Evolutionary conservation across 176 grass and related monocot genomes (phyloP), one percentile per base, ranked within the genome.

Genomic region (Secale cereale): DNA sequence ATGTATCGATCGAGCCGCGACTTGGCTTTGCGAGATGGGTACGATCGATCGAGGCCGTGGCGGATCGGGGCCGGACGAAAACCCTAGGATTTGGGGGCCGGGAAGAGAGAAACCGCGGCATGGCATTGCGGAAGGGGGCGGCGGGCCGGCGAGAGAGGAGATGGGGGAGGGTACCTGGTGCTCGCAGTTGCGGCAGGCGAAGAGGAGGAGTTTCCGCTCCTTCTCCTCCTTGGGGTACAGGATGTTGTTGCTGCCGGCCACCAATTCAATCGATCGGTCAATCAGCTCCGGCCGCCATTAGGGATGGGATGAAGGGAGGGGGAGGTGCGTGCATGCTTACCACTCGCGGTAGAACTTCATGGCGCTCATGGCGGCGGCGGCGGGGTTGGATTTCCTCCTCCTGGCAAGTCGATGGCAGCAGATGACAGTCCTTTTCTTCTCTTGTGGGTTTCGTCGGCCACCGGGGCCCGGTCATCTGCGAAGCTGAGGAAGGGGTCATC

Each of bases 271-370:
- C 52, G 9, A 16, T 11, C 45, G 19, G 10, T 50, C 41, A 2
- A 7, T 52, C 48, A 52, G 1, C 16, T 48, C 14, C 70, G 25
- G 23, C 39, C 19, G 15, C 1, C 23, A 17, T 74, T 16, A 17
- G 70, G 8, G 3, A 33, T 4, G 10, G 40, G n/a, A n/a, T 17
- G 39, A 16, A n/a, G n/a, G n/a, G n/a, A n/a, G n/a, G n/a, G 8
- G 69, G 13, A 46, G 23, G 13, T 1, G 22, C 3, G 39, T 14
- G 0, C 6, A 1, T 10, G 10, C 28, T 4, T 84, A 92, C 90
- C 90, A 92, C 73, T 92, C 91, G 48, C 87, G 84, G 68, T 87
- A 94, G 85, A 94, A 94, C 76, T 87, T 92, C 86, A 92, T 92
- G 45, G 89, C 59, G 48, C 85, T 90, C 85, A 90, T 87, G 84